Evolutionary conservation across 306 rosid species (phyloP).

Genomic region (Fagus sylvatica): DNA sequence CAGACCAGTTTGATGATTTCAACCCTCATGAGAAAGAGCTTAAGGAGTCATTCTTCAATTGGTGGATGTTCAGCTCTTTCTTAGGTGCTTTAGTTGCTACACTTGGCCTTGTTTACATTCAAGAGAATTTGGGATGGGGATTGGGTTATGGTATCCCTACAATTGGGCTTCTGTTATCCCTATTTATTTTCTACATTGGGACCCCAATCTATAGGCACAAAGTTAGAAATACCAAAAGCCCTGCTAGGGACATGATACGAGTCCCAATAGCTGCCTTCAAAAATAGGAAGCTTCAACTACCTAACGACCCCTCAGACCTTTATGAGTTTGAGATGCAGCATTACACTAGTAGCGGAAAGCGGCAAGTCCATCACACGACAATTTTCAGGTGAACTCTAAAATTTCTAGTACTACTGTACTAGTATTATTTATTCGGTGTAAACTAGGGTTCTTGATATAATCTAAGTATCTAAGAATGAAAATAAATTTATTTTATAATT

Average conservation of each 20-base stretch:
- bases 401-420: too few species aligned
- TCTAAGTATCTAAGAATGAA: too few species aligned
- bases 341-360: slow-evolving; percentile 37
- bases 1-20: slow-evolving; percentile 81
- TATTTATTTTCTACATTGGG: slow-evolving; percentile 52
- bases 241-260: slow-evolving; percentile 39
- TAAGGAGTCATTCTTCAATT: slow-evolving; percentile 77
- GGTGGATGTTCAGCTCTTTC: slow-evolving; percentile 75
- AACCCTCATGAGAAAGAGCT: slow-evolving; percentile 44
- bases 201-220: slow-evolving; percentile 74
- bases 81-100: slow-evolving; percentile 61
- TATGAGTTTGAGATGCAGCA: slow-evolving; percentile 53
- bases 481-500: too few species aligned
- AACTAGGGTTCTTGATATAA: too few species aligned
- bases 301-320: slow-evolving; percentile 44
- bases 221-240: slow-evolving; percentile 40
- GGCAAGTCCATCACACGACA: slow-evolving; percentile 57
- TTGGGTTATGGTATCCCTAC: slow-evolving; percentile 68
- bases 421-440: too few species aligned
- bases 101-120: slow-evolving; percentile 63
- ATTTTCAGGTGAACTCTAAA: slow-evolving; percentile 50
- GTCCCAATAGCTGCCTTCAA: slow-evolving; percentile 47
- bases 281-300: slow-evolving; percentile 54
- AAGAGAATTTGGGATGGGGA: slow-evolving; percentile 81
- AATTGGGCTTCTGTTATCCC: slow-evolving; percentile 46